phyloP scores from a whole-genome alignment of 2,329 filamentous ascomycete species.

The Penicillium sp. region DNA sequence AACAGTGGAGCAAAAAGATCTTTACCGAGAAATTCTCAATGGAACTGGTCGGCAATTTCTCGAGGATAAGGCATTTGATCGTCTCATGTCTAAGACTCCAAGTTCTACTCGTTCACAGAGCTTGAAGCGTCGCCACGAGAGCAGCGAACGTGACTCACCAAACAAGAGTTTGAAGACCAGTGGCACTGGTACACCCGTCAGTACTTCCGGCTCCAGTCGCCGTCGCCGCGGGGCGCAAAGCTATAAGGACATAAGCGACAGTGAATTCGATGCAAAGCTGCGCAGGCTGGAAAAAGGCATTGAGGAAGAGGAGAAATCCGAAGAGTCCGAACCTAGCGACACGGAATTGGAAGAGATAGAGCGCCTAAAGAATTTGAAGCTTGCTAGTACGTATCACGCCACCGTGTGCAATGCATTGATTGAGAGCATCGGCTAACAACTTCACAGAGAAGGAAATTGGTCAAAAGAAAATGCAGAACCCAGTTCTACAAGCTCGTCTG shows the following conservation, averaged over 20 bases:
- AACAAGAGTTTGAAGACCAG: conserved; percentile 72
- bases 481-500: conserved; percentile 81
- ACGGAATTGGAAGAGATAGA: conserved; percentile 58
- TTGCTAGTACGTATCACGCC: conserved; percentile 58
- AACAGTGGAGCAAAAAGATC: conserved; percentile 80
- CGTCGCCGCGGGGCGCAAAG: conserved; percentile 50
- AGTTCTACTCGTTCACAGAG: conserved; percentile 39
- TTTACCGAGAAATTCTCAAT: conserved; percentile 83
- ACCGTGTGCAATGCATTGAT: too few species aligned
- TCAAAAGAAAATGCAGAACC: conserved; percentile 87
- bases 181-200: conserved; percentile 65
- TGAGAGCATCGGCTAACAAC: conserved; percentile 25
- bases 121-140: conserved; percentile 54
- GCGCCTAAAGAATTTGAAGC: conserved; percentile 61
- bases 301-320: conserved; percentile 57
- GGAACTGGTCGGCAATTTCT: conserved; percentile 55
- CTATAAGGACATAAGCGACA: conserved; percentile 69
- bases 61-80: conserved; percentile 47
- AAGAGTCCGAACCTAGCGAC: conserved; percentile 44
- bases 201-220: conserved; percentile 44
- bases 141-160: conserved; percentile 43
- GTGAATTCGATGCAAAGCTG: conserved; percentile 71
- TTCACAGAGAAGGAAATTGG: conserved; percentile 69
- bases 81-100: conserved; percentile 39
- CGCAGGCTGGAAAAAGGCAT: conserved; percentile 46